These are phyloP conservation scores for Suillus subaureus DNA, from an alignment of 768 basidiomycete species.

Conservation along the genomic window DNA sequence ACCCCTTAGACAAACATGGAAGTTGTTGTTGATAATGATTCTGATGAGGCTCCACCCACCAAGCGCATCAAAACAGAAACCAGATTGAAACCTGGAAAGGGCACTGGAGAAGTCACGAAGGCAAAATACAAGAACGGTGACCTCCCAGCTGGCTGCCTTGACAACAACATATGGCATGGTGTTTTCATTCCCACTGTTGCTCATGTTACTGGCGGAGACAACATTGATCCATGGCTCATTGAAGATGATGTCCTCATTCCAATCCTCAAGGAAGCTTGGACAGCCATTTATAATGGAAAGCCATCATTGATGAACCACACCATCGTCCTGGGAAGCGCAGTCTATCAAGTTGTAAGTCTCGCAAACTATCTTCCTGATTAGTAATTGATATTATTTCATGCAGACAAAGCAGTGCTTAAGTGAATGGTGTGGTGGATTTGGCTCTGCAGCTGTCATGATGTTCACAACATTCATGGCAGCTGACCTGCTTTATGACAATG, in stretches of 20 bases:
- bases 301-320: neutral
- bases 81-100: neutral
- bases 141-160: slow-evolving; percentile 1
- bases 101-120: neutral
- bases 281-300: neutral
- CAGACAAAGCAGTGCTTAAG: slow-evolving; percentile 3
- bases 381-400: neutral
- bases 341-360: neutral
- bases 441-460: slow-evolving; percentile 5
- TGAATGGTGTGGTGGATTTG: slow-evolving; percentile 5
- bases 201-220: neutral
- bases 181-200: slow-evolving; percentile 1
- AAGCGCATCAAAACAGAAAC: neutral
- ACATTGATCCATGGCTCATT: slow-evolving; percentile 3
- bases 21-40: neutral
- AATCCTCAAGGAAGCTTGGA: neutral
- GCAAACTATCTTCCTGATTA: neutral
- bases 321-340: neutral
- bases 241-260: neutral
- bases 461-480: neutral
- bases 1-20: neutral
- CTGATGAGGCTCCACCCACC: neutral
- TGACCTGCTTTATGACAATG: neutral
- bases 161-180: neutral
- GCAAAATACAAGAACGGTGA: neutral